Percentiles rank a stretch among this genome's conserved stretches.
Conservation (phyloP, 2,329 filamentous ascomycete genomes). For the Orbilia javanica region DNA sequence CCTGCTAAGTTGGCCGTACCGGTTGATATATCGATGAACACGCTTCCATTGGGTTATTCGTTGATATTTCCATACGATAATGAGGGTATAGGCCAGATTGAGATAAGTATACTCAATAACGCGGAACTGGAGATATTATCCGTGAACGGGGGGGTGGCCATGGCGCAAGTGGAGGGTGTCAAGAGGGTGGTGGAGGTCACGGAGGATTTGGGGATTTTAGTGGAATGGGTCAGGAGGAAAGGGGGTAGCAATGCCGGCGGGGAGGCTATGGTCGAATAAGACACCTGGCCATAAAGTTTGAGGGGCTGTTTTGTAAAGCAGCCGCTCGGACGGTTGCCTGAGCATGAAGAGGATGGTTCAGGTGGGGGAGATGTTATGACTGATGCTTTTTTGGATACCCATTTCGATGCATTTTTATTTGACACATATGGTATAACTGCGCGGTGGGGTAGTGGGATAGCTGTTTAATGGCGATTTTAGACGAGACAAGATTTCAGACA, state of each 20-base stretch:
- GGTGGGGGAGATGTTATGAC: not conserved
- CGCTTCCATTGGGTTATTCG: constrained; percentile 40
- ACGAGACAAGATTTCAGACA: not conserved
- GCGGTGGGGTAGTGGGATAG: too few species aligned
- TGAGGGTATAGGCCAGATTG: constrained; percentile 45
- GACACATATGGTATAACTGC: not conserved
- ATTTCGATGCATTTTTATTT: not conserved
- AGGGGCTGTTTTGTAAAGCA: too few species aligned
- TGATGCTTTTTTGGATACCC: not conserved
- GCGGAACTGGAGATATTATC: constrained; percentile 32
- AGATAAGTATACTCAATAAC: constrained; percentile 48
- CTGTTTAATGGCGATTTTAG: not conserved
- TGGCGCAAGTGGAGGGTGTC: constrained; percentile 50
- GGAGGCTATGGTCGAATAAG: constrained; percentile 52
- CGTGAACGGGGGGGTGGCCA: constrained; percentile 30
- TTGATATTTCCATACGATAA: constrained; percentile 40
- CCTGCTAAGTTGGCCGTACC: constrained; percentile 19
- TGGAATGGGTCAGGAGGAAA: constrained; percentile 52
- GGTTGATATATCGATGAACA: constrained; percentile 55
- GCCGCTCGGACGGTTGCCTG: too few species aligned
- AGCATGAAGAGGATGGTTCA: too few species aligned
- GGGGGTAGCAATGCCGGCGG: not conserved
- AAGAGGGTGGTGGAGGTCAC: constrained; percentile 56
- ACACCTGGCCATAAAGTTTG: not conserved
- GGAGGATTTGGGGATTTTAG: constrained; percentile 59